Percentiles rank a stretch among this genome's conserved stretches.
phyloP scores from a whole-genome alignment of 306 rosid species.

The Cicer bijugum region DNA sequence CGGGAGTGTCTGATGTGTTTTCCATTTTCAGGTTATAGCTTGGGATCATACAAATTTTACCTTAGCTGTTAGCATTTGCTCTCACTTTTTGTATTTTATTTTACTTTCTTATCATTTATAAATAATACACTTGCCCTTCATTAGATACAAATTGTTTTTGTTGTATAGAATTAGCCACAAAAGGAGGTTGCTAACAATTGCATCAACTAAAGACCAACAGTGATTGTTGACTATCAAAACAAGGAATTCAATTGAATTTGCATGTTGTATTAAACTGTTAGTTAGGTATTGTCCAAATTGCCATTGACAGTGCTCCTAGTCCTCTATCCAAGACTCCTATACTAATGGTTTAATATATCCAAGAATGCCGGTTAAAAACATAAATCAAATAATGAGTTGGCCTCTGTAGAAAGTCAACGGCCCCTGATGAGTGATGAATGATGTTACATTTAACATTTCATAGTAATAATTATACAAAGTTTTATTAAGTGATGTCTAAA shows the following conservation, averaged over 20 bases:
- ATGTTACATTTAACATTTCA: too few species aligned
- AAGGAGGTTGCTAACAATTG: background rate
- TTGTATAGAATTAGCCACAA: background rate
- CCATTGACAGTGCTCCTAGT: background rate
- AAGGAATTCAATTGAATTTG: slow-evolving; percentile 1
- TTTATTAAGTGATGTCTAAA: too few species aligned
- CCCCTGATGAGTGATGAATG: too few species aligned
- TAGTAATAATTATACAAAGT: too few species aligned
- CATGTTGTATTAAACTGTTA: background rate
- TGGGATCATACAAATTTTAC: background rate
- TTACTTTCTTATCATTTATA: background rate
- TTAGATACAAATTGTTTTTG: background rate
- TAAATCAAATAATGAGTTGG: background rate
- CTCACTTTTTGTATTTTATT: background rate
- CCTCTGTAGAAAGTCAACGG: background rate
- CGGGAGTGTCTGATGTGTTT: background rate
- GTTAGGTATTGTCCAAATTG: background rate
- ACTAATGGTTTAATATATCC: background rate
- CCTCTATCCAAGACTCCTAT: background rate
- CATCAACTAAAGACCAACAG: background rate
- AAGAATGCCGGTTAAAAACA: background rate
- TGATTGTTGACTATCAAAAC: background rate
- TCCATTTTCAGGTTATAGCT: background rate
- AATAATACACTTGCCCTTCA: background rate
- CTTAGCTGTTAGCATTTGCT: background rate